phyloP scores from a whole-genome alignment of 2,329 filamentous ascomycete species.

The Fusarium torreyae region DNA sequence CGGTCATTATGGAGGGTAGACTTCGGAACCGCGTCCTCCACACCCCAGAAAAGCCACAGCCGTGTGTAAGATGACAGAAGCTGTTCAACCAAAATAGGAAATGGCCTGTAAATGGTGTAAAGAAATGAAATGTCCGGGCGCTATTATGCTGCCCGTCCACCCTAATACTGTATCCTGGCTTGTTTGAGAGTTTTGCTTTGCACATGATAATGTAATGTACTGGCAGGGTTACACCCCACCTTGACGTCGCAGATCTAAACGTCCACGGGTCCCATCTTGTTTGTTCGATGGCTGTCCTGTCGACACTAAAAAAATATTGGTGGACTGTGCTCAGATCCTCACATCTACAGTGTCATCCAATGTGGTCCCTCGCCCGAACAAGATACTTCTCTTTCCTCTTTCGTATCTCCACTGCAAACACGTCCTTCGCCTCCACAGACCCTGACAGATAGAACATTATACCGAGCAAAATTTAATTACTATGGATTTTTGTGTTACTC shows the following conservation, averaged over 20 bases:
- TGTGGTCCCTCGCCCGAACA: slow-evolving; percentile 18
- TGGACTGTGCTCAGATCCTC: slow-evolving; percentile 31
- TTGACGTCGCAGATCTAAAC: slow-evolving; percentile 18
- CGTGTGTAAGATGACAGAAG: slow-evolving; percentile 1
- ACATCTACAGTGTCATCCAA: slow-evolving; percentile 21
- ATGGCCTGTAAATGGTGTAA: neutral
- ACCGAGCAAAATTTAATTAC: neutral
- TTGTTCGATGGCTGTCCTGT: slow-evolving; percentile 21
- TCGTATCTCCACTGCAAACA: neutral
- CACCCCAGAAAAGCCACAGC: slow-evolving; percentile 9
- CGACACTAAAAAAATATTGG: slow-evolving; percentile 5
- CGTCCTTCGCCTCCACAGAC: neutral
- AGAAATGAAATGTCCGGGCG: neutral
- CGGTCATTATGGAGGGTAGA: neutral
- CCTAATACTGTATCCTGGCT: neutral
- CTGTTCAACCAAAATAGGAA: neutral
- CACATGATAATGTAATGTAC: neutral
- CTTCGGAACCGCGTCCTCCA: slow-evolving; percentile 20
- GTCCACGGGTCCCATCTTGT: slow-evolving; percentile 3
- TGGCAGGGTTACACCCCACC: slow-evolving; percentile 21
- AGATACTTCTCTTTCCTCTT: slow-evolving; percentile 6
- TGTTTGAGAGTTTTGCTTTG: slow-evolving; percentile 7
- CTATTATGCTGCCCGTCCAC: neutral
- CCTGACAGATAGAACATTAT: neutral
- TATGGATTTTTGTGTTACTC: slow-evolving; percentile 8